A percentile compares a stretch with the other conserved stretches of the same genome.
Conservation (phyloP, 2,329 filamentous ascomycete genomes). For the Phoma sp. region DNA sequence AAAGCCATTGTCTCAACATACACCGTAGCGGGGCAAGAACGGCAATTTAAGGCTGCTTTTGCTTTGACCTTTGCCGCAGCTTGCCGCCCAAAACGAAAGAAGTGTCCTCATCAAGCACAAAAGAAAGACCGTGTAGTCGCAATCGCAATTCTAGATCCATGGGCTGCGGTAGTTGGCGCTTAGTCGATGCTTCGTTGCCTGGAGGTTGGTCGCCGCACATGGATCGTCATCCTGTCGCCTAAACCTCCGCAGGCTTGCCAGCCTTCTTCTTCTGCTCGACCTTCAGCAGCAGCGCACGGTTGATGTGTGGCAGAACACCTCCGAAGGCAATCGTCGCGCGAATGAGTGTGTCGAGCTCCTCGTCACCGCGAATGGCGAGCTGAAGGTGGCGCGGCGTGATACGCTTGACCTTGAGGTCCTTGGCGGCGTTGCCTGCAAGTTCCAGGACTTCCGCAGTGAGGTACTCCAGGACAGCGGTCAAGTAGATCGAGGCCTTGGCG, state of each 20-base stretch:
- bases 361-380: constrained; percentile 96
- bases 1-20: constrained; percentile 24
- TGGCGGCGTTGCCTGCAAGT: constrained; percentile 96
- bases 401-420: constrained; percentile 99
- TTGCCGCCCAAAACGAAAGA: constrained; percentile 13
- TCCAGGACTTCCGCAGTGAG: constrained; percentile 97
- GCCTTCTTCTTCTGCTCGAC: constrained; percentile 99
- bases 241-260: constrained; percentile 58
- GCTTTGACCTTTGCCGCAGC: constrained; percentile 7
- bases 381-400: constrained; percentile 98
- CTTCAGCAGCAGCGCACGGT: constrained; percentile 93
- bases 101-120: constrained; percentile 21
- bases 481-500: constrained; percentile 97
- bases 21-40: constrained; percentile 16
- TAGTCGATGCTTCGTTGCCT: constrained; percentile 6
- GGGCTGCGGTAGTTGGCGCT: constrained; percentile 5
- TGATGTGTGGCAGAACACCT: constrained; percentile 98
- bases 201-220: constrained; percentile 5
- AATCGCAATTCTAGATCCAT: background rate
- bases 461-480: constrained; percentile 97
- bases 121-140: constrained; percentile 27
- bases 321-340: constrained; percentile 97
- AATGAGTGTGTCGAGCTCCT: constrained; percentile 97
- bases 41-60: constrained; percentile 10
- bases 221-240: constrained; percentile 12